phyloP scores from a whole-genome alignment of 2,329 filamentous ascomycete species.

The Colletotrichum limetticola region DNA sequence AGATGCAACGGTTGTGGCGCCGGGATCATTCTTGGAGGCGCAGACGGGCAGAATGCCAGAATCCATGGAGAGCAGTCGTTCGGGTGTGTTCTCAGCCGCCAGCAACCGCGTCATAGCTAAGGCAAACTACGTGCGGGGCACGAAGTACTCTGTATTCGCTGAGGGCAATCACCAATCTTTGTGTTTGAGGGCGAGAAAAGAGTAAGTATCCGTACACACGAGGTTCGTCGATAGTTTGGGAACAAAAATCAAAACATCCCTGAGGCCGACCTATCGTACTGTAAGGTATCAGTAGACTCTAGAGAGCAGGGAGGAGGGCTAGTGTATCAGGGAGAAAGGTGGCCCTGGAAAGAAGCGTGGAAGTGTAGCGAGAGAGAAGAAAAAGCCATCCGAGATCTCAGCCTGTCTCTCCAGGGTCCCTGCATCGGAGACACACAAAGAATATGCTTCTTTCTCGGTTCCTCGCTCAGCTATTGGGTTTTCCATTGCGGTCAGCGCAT shows the following conservation, averaged over 20 bases:
- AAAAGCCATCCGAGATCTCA: slow-evolving; percentile 1
- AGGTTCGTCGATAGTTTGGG: neutral
- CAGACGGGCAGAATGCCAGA: neutral
- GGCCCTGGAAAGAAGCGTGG: neutral
- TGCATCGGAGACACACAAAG: slow-evolving; percentile 19
- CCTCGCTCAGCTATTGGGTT: neutral
- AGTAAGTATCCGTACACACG: neutral
- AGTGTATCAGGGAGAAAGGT: neutral
- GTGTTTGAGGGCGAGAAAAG: neutral
- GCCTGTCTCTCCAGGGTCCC: slow-evolving; percentile 6
- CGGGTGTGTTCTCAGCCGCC: neutral
- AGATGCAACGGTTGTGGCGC: slow-evolving; percentile 26
- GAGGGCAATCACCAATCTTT: neutral
- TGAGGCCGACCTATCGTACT: neutral
- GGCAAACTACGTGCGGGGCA: neutral
- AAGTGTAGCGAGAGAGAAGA: slow-evolving; percentile 19
- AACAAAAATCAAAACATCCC: neutral
- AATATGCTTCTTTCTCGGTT: slow-evolving; percentile 10
- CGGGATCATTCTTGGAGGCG: slow-evolving; percentile 15
- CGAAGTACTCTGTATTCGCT: too few species aligned
- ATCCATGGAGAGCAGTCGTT: neutral
- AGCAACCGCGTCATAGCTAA: neutral
- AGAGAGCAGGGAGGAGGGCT: neutral
- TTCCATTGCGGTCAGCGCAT: neutral
- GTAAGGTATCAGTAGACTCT: neutral